Conservation (phyloP, 2,329 filamentous ascomycete genomes). For the Falciphora oryzae region DNA sequence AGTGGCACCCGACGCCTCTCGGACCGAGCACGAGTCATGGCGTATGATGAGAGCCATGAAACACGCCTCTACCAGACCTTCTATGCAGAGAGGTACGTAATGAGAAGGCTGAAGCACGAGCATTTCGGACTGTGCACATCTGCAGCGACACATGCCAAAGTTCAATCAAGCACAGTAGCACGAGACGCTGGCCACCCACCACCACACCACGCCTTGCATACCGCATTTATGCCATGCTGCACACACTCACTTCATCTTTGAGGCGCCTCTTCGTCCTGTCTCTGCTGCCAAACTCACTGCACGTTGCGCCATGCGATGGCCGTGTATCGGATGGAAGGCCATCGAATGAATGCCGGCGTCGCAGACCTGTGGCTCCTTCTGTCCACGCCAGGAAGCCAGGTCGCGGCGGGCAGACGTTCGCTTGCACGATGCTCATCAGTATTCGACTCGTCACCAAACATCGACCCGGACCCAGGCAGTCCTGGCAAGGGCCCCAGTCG, state of each 20-base stretch:
- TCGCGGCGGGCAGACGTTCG: too few species aligned
- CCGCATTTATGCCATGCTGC: too few species aligned
- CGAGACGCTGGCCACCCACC: too few species aligned
- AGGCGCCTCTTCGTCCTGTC: too few species aligned
- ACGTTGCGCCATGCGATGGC: not conserved
- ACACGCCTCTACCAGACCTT: not conserved
- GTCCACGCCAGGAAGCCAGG: not conserved
- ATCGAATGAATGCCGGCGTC: not conserved
- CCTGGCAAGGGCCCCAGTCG: not conserved
- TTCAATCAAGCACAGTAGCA: too few species aligned
- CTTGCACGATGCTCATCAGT: not conserved
- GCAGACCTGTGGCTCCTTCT: not conserved
- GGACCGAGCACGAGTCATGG: not conserved
- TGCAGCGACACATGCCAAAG: not conserved
- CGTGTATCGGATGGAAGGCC: not conserved
- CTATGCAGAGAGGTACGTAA: not conserved
- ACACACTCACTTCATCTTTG: too few species aligned
- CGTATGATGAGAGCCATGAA: not conserved
- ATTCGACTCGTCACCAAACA: not conserved
- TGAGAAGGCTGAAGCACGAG: not conserved
- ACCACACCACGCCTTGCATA: too few species aligned
- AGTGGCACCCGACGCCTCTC: too few species aligned
- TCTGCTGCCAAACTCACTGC: not conserved
- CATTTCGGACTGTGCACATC: not conserved
- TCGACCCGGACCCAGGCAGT: not conserved